Base-by-base conservation (phyloP, 73 alveolate genomes). In the Chromera velia region DNA sequence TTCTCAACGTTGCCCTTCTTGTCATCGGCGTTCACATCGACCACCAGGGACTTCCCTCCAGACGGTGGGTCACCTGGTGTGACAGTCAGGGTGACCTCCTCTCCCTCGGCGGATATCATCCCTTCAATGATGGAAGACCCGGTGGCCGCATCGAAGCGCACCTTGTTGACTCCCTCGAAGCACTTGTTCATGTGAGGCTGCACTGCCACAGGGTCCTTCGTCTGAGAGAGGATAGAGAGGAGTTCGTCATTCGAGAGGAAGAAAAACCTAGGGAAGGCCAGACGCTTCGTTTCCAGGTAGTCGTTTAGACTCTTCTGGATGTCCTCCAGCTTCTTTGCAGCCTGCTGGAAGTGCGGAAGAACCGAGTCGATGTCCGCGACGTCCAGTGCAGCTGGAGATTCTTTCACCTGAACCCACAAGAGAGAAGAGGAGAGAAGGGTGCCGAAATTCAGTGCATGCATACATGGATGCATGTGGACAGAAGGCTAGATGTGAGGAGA, bases 221-320 rank as follows among this genome's bases (percentile, higher is more conserved):
- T 92, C 86, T 94, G 94, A 24, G 98, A 96, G 80, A 94, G 83
- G 66, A 94, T 94, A 33, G 92, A 92, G 22, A 94, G 88, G 69
- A 94, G 80, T 79, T 93, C 98, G 64, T 93, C 98, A 91, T 97
- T 98, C 29, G 99, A 94, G 81, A 97, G 86, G 96, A 97, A 97
- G 92, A 90, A 97, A 94, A 97, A 97, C 66, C 99, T 82, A 22
- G 99, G 99, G 90, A 97, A 97, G 68, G 93, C 96, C 65, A 88
- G 88, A 85, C 83, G 83, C 90, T 97, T 97, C 72, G 97, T 94
- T 78, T 96, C 98, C 49, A 97, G 92, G 90, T 96, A 96, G 89
- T 96, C 98, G 84, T 94, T 96, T 80, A 97, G 83, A 67, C 92
- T 80, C 91, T 96, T 97, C 80, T 96, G 93, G 55, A 97, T 96